Base-by-base conservation (phyloP, 31 red algal genomes). In the Pterothamnion heteromorphum region DNA sequence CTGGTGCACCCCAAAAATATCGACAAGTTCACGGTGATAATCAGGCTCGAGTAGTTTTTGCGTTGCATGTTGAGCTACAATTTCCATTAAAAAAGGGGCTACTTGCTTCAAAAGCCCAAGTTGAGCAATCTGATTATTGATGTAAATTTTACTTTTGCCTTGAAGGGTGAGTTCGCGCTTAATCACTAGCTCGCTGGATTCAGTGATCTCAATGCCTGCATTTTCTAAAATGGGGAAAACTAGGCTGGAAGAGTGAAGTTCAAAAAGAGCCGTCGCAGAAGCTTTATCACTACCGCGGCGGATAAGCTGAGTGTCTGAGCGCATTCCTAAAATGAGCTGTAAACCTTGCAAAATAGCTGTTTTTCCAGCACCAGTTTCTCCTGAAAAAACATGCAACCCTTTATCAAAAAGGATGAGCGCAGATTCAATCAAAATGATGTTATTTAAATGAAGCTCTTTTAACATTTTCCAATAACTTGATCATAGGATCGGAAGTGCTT, bases 331-430 rank as follows among this genome's bases (percentile, higher is more conserved):
- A 18, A 88, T 57, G 14, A 88, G 58, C 20, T 21, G 5, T 26
- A 88, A 18, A 4, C 36, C 85, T 4, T 39, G 36, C n/a, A 88
- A 26, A 4, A 88, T 4, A 9, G 58, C 58, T 58, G 85, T 58
- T 32, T 88, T 88, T 58, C 85, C 85, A 20, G 85, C 85, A 4
- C 85, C 85, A 5, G 85, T 88, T 88, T 88, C 85, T 9, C 85
- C 85, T 4, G 85, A n/a, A n/a, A n/a, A n/a, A n/a, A n/a, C n/a
- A n/a, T n/a, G n/a, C n/a, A n/a, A n/a, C n/a, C n/a, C n/a, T n/a
- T n/a, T n/a, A n/a, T n/a, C n/a, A n/a, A n/a, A n/a, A n/a, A n/a
- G n/a, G n/a, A n/a, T n/a, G n/a, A n/a, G n/a, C n/a, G n/a, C n/a
- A n/a, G n/a, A n/a, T n/a, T n/a, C n/a, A n/a, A n/a, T n/a, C n/a